Percentiles rank a stretch among this genome's conserved stretches.
phyloP scores from a whole-genome alignment of 2,329 filamentous ascomycete species.

The Chaetomiaceae sp. region DNA sequence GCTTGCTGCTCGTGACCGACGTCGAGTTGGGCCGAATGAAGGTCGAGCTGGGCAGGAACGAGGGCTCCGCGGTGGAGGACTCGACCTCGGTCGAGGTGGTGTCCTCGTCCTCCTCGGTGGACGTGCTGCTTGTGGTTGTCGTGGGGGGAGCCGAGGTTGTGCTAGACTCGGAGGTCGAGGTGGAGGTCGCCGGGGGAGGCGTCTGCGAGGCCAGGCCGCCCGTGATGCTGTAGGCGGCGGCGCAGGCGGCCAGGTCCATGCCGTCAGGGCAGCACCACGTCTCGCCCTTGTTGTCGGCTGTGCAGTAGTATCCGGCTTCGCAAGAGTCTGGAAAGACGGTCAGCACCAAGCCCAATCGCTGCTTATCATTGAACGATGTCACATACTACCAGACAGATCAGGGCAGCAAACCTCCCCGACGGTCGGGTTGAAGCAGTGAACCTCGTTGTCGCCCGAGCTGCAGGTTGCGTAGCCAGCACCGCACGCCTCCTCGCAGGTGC shows the following conservation, averaged over 20 bases:
- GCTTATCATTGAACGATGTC: background rate
- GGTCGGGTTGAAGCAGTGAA: slow-evolving; percentile 56
- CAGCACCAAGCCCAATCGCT: slow-evolving; percentile 18
- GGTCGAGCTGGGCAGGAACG: slow-evolving; percentile 20
- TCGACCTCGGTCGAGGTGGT: slow-evolving; percentile 20
- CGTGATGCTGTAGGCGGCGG: slow-evolving; percentile 44
- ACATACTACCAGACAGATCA: slow-evolving; percentile 53
- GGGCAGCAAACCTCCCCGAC: slow-evolving; percentile 54
- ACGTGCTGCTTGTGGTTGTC: slow-evolving; percentile 16
- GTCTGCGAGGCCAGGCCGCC: slow-evolving; percentile 47
- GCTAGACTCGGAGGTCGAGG: slow-evolving; percentile 25
- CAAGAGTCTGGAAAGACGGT: slow-evolving; percentile 51
- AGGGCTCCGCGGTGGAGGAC: slow-evolving; percentile 14
- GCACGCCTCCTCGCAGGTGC: slow-evolving; percentile 53
- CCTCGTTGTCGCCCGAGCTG: slow-evolving; percentile 43
- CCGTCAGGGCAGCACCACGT: slow-evolving; percentile 60
- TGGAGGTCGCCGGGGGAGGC: slow-evolving; percentile 33
- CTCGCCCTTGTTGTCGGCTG: slow-evolving; percentile 44
- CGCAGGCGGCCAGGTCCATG: slow-evolving; percentile 52
- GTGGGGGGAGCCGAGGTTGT: slow-evolving; percentile 25
- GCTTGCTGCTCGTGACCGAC: slow-evolving; percentile 10
- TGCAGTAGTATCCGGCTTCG: slow-evolving; percentile 58
- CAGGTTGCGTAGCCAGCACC: slow-evolving; percentile 48
- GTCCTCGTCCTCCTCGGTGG: slow-evolving; percentile 12
- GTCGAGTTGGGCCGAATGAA: slow-evolving; percentile 24